Base-by-base conservation (phyloP, 1,284 basidiomycete genomes). In the Leccinum fallax region DNA sequence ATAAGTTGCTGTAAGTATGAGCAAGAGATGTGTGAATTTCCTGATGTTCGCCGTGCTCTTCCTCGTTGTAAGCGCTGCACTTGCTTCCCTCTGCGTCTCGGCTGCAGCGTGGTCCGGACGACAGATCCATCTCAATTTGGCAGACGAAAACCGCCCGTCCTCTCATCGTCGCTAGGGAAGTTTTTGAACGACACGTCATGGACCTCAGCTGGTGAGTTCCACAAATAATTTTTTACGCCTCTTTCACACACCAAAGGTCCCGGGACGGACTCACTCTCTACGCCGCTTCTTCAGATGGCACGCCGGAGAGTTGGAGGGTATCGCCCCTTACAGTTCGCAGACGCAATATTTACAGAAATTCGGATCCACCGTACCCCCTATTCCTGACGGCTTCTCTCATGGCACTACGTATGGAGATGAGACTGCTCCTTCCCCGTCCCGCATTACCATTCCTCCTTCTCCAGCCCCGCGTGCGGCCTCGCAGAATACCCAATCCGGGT, bases 261-360 rank as follows among this genome's bases (percentile, higher is more conserved):
- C 87, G 86, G 72, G 96, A 99, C 71, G 97, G 97, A 7, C 82
- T 93, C 49, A 92, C 91, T 2, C 83, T 99, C 0, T 99, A 97
- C 70, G 95, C 95, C 0, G 96, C 94, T 62, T 98, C 96, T 0
- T 96, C 95, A 0, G 97, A 99, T 71, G 97, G 97, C 1, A 95
- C 94, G 71, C 83, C 0, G 82, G 85, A 26, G 94, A 97, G 75
- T 82, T 98, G 11, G 92, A 94, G 63, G 90, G 94, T 19, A 87
- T 96, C 21, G 89, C 92, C 0, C 87, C 91, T 2, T 82, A 85
- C 63, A 84, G 85, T 5, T 86, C 88, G 11, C 92, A 94, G 69
- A 85, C 87, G 64, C 80, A 87, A 65, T 93, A 95, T 67, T 81
- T 96, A 6, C 82, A 85, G 40, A 91, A 92, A 69, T 96, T 94